Evolutionary conservation across 2,329 filamentous ascomycete species (phyloP), one percentile per base, ranked within the genome.

Genomic region (Xylaria sp.): DNA sequence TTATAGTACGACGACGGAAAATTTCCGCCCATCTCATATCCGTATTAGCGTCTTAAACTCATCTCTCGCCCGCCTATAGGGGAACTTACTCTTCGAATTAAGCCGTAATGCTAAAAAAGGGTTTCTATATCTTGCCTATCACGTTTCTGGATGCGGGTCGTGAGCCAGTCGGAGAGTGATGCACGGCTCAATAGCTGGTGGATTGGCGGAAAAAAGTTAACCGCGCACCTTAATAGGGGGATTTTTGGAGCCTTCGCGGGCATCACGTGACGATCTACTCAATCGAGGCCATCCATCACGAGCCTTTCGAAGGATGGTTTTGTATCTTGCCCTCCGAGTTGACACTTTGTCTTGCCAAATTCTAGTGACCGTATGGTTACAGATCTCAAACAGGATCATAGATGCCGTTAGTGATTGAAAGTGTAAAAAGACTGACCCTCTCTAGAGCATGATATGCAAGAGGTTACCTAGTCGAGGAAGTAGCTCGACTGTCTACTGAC

Each of bases 341-440:
- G 35, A 19, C 27, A 17, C 21, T 35, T 54, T 6, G n/a, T 41
- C 49, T 27, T 49, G 57, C 57, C 57, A 59, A 17, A 59, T 23
- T 25, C 35, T 59, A 8, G 25, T 43, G 29, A 54, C 27, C 3
- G 49, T 49, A 37, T 43, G 49, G 33, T 48, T 33, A 25, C 54
- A 43, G 19, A 59, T 59, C 49, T 49, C 48, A 35, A 49, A 54
- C 35, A 59, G 40, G 4, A 59, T 19, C 49, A 59, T 59, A 4
- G 57, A 54, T 37, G 57, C 57, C 29, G 57, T 59, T 10, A 59
- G 43, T 11, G 54, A 59, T 35, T 59, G 49, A 33, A 54, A 43
- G 17, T 48, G 41, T 7, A 54, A 7, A 21, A 59, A 59, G 3
- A 49, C 54, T 35, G 57, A 59, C 11, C 33, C 38, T 54, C 57